Conservation (phyloP, 2,329 filamentous ascomycete genomes). For the Phaeosphaeriaceae sp. region DNA sequence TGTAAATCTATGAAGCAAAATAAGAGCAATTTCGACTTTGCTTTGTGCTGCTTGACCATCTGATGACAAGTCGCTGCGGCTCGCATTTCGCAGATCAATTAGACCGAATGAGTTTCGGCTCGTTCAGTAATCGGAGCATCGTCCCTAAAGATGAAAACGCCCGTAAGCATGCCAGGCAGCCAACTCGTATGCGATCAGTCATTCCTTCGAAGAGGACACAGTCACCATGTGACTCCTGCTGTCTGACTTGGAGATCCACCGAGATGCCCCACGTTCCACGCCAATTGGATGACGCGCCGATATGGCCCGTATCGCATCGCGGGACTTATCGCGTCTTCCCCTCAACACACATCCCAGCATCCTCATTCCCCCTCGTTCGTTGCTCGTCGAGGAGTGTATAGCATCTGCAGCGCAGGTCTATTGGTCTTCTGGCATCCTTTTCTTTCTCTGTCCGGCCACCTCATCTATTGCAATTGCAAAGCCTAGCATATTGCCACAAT, state of each 20-base stretch:
- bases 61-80: background rate
- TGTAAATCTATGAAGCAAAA: background rate
- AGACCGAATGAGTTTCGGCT: background rate
- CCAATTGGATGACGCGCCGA: constrained; percentile 39
- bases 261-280: constrained; percentile 28
- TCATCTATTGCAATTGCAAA: constrained; percentile 5
- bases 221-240: constrained; percentile 3
- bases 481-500: constrained; percentile 31
- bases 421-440: background rate
- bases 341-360: constrained; percentile 13
- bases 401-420: constrained; percentile 1
- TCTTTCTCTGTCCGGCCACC: constrained; percentile 1
- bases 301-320: constrained; percentile 25
- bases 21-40: background rate
- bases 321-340: constrained; percentile 23
- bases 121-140: background rate
- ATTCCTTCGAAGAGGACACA: background rate
- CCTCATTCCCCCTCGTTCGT: background rate
- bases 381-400: background rate
- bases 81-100: background rate
- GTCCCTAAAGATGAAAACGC: background rate
- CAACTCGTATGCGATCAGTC: background rate
- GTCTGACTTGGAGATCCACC: constrained; percentile 9
- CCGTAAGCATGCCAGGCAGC: background rate
- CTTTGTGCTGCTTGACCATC: background rate